These are phyloP conservation scores for Botrytis fabae DNA, from an alignment of 2,329 filamentous ascomycete species.

Conservation along the genomic window DNA sequence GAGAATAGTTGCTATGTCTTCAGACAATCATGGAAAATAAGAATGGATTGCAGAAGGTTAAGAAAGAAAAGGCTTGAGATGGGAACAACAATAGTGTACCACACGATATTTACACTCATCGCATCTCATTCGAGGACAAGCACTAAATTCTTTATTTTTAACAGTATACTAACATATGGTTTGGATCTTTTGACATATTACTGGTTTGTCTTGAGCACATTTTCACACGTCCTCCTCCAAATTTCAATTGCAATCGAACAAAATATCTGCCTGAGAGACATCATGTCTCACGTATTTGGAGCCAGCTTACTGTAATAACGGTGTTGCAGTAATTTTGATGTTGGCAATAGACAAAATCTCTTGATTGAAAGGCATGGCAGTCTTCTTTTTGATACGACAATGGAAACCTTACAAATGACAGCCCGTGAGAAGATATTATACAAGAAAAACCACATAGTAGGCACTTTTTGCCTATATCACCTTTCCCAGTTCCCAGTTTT, in stretches of 20 bases:
- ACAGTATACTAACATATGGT: not conserved
- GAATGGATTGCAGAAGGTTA: rapidly evolving
- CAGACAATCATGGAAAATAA: too few relatives aligned
- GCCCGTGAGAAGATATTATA: not conserved
- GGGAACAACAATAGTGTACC: not conserved
- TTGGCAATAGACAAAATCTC: not conserved
- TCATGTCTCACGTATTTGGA: not conserved
- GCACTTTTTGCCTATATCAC: too few relatives aligned
- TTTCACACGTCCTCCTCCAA: not conserved
- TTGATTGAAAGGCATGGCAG: not conserved
- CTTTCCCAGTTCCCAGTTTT: too few relatives aligned
- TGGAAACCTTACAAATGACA: not conserved
- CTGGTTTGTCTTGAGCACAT: not conserved
- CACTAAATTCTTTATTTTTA: not conserved
- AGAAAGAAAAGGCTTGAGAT: not conserved
- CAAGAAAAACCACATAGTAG: not conserved
- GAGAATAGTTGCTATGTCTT: not conserved
- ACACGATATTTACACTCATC: not conserved
- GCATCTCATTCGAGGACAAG: not conserved
- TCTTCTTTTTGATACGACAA: not conserved
- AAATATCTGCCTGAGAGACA: not conserved
- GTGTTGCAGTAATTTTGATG: not conserved
- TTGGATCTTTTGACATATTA: not conserved
- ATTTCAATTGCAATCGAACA: not conserved
- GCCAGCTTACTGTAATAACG: not conserved